A percentile compares a stretch with the other conserved stretches of the same genome.
Evolutionary conservation across 1,284 basidiomycete genomes (phyloP).

Genomic region (Apiotrichum veenhuisii): DNA sequence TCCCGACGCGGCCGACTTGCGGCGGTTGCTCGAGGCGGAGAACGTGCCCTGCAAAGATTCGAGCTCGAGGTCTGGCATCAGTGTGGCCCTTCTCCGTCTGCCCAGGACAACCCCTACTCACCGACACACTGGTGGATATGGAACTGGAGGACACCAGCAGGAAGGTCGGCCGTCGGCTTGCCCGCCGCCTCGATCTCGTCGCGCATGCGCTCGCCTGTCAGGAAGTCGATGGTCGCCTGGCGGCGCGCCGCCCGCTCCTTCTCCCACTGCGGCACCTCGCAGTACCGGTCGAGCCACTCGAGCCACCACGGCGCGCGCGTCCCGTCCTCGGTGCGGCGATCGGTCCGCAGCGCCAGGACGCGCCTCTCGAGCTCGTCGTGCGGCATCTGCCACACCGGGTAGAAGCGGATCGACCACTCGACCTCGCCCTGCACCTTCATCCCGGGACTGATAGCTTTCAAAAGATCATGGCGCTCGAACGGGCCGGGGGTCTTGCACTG

Average conservation of each 20-base stretch:
- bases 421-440: constrained; percentile 39
- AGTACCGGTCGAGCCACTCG: constrained; percentile 23
- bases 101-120: constrained; percentile 14
- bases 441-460: constrained; percentile 33
- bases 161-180: constrained; percentile 32
- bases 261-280: constrained; percentile 40
- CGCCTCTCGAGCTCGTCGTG: constrained; percentile 27
- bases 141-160: constrained; percentile 45
- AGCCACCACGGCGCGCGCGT: constrained; percentile 35
- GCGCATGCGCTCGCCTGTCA: constrained; percentile 44
- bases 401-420: constrained; percentile 45
- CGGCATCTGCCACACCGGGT: constrained; percentile 44
- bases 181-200: constrained; percentile 46
- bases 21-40: constrained; percentile 18
- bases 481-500: constrained; percentile 20
- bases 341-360: constrained; percentile 5
- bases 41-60: constrained; percentile 41
- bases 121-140: constrained; percentile 47
- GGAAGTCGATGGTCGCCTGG: constrained; percentile 42
- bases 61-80: constrained; percentile 37
- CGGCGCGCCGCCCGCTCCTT: constrained; percentile 35
- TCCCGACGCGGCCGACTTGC: constrained; percentile 37
- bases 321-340: constrained; percentile 9
- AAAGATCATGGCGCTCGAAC: constrained; percentile 29
- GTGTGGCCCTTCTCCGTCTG: background rate